These are phyloP conservation scores for Isatis tinctoria DNA, from an alignment of 345 rosid genomes.

Conservation along the genomic window DNA sequence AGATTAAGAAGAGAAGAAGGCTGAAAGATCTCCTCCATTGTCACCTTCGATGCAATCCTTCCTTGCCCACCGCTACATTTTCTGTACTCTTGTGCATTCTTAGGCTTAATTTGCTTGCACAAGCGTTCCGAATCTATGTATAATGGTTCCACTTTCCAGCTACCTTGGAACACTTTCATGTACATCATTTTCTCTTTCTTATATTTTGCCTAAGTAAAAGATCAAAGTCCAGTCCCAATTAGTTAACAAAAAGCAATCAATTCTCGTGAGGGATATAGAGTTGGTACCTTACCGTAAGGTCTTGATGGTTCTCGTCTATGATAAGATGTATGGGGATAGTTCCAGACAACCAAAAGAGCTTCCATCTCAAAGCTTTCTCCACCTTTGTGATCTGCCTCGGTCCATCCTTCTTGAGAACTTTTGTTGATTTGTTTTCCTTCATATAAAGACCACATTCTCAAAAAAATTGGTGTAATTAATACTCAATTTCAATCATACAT, in stretches of 20 bases:
- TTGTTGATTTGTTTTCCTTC: slow-evolving; percentile 3
- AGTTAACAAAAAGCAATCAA: background rate
- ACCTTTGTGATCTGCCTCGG: background rate
- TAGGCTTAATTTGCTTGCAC: background rate
- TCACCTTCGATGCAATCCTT: slow-evolving; percentile 62
- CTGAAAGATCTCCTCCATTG: slow-evolving; percentile 57
- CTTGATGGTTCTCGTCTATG: background rate
- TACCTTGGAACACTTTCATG: background rate
- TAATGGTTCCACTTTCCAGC: background rate
- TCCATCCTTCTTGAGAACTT: slow-evolving; percentile 5
- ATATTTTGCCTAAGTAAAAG: slow-evolving; percentile 39
- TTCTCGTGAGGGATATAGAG: background rate
- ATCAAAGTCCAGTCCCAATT: background rate
- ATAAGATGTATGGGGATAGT: background rate
- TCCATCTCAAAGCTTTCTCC: background rate
- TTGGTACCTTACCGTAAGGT: background rate
- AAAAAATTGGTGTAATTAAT: background rate
- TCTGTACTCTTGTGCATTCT: slow-evolving; percentile 43
- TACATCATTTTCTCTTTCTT: background rate
- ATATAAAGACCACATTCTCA: background rate
- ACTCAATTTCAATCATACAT: background rate
- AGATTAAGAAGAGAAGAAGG: slow-evolving; percentile 52
- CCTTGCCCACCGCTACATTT: slow-evolving; percentile 62
- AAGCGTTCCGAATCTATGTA: background rate
- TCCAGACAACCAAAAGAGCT: background rate